A percentile compares a stretch with the other conserved stretches of the same genome.
Conservation (phyloP, 2,329 filamentous ascomycete species). For the Huntiella abstrusa region DNA sequence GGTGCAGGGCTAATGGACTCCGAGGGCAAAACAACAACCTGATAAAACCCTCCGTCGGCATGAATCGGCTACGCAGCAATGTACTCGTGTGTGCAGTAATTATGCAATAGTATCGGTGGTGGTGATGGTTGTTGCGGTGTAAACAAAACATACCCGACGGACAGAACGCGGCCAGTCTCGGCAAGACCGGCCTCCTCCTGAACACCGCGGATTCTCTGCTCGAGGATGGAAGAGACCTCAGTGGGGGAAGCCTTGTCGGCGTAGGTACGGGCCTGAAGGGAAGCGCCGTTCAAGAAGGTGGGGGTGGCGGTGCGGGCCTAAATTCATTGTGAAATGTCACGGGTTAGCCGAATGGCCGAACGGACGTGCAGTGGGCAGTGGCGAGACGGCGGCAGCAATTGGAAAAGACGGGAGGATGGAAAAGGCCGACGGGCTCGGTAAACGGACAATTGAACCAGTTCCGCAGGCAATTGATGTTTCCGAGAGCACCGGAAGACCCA, state of each 20-base stretch:
- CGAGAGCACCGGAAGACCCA: slow-evolving; percentile 7
- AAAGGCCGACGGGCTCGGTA: slow-evolving; percentile 6
- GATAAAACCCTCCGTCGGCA: too few relatives aligned
- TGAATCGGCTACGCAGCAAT: too few relatives aligned
- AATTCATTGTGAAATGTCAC: slow-evolving; percentile 23
- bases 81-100: too few relatives aligned
- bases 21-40: too few relatives aligned
- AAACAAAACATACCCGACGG: slow-evolving; percentile 72
- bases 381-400: slow-evolving; percentile 15
- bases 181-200: slow-evolving; percentile 91
- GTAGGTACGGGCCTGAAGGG: slow-evolving; percentile 66
- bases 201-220: slow-evolving; percentile 97
- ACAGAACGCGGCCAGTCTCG: slow-evolving; percentile 97
- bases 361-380: neutral
- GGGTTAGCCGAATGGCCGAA: slow-evolving; percentile 34
- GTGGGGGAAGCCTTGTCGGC: slow-evolving; percentile 90
- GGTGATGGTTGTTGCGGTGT: neutral
- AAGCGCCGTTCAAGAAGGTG: slow-evolving; percentile 50
- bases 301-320: slow-evolving; percentile 78
- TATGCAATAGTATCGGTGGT: too few relatives aligned
- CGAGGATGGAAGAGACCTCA: slow-evolving; percentile 97
- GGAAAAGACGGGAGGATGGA: slow-evolving; percentile 1
- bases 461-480: slow-evolving; percentile 9
- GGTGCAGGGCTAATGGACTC: too few relatives aligned
- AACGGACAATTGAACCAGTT: slow-evolving; percentile 8